A percentile compares a stretch with the other conserved stretches of the same genome.
Conservation (phyloP, 495 filamentous ascomycete species). For the Neurospora discreta region DNA sequence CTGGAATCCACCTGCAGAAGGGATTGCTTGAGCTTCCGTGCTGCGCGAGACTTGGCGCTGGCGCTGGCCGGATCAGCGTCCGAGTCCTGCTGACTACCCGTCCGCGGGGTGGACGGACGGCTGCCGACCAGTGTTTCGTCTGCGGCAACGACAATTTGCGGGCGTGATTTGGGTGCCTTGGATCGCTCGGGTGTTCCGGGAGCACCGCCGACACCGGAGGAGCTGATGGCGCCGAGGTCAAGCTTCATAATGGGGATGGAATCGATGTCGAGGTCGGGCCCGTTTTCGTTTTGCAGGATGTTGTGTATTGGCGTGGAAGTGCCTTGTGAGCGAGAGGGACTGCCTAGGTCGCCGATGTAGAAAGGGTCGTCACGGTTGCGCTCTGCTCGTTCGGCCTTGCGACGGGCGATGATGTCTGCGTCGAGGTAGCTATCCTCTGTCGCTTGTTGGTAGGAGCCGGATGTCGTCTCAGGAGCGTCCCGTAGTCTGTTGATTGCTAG, state of each 20-base stretch:
- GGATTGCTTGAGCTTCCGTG: slow-evolving; percentile 34
- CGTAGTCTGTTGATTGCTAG: slow-evolving; percentile 43
- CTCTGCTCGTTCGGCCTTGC: slow-evolving; percentile 59
- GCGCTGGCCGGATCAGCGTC: slow-evolving; percentile 20
- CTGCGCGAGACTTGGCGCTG: slow-evolving; percentile 24
- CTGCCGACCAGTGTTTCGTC: slow-evolving; percentile 47
- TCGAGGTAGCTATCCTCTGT: slow-evolving; percentile 50
- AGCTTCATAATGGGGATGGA: slow-evolving; percentile 91
- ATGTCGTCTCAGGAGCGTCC: slow-evolving; percentile 29
- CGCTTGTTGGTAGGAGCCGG: slow-evolving; percentile 51
- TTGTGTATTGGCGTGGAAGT: slow-evolving; percentile 60
- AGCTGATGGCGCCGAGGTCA: slow-evolving; percentile 46
- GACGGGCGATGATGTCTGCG: slow-evolving; percentile 47
- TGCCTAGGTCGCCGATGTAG: slow-evolving; percentile 60
- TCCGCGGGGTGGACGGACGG: slow-evolving; percentile 25
- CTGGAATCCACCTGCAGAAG: slow-evolving; percentile 81
- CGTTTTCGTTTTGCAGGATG: slow-evolving; percentile 55
- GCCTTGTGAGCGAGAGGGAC: slow-evolving; percentile 18
- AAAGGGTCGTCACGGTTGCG: slow-evolving; percentile 89
- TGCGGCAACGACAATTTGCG: slow-evolving; percentile 47
- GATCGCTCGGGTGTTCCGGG: slow-evolving; percentile 5
- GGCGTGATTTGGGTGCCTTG: slow-evolving; percentile 20
- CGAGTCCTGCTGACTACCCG: slow-evolving; percentile 26
- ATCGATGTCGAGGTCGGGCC: slow-evolving; percentile 75
- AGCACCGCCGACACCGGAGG: slow-evolving; percentile 5